phyloP scores from a whole-genome alignment of 306 rosid genomes.

The Neltuma alba region DNA sequence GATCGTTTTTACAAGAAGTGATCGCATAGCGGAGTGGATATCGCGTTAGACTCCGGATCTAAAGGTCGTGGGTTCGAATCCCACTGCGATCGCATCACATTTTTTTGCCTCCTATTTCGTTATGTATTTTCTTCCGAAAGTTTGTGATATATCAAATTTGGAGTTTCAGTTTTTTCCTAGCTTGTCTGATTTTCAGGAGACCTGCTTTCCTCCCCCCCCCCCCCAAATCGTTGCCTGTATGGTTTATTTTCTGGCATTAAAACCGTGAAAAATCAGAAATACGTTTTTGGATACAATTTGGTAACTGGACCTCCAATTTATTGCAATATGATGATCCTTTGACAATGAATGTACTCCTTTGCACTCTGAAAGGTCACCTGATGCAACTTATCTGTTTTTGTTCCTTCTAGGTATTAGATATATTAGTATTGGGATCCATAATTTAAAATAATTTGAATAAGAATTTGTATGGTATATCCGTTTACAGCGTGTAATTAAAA shows the following conservation, averaged over 20 bases:
- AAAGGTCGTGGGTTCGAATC: conserved; percentile 99
- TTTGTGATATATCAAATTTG: neutral
- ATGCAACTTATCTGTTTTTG: neutral
- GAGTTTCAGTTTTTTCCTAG: neutral
- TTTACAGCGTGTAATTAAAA: too few relatives aligned
- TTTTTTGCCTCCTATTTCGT: neutral
- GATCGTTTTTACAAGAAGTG: neutral
- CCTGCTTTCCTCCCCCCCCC: neutral
- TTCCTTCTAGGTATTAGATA: too few relatives aligned
- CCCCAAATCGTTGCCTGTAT: neutral
- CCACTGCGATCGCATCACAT: conserved; percentile 78
- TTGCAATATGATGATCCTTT: neutral
- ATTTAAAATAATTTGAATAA: too few relatives aligned
- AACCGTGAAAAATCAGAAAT: neutral
- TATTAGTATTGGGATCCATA: too few relatives aligned
- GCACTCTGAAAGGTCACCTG: neutral
- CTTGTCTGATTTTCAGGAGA: neutral
- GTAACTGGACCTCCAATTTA: neutral
- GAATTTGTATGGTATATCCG: too few relatives aligned
- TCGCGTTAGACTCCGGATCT: conserved; percentile 99
- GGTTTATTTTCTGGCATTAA: neutral
- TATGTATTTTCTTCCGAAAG: neutral
- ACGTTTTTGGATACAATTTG: neutral
- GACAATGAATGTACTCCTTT: neutral
- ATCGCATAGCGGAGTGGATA: conserved; percentile 99